A percentile compares a stretch with the other conserved stretches of the same genome.
Evolutionary conservation across 2,329 filamentous ascomycete species (phyloP).

Genomic region (Diaporthe ilicicola): DNA sequence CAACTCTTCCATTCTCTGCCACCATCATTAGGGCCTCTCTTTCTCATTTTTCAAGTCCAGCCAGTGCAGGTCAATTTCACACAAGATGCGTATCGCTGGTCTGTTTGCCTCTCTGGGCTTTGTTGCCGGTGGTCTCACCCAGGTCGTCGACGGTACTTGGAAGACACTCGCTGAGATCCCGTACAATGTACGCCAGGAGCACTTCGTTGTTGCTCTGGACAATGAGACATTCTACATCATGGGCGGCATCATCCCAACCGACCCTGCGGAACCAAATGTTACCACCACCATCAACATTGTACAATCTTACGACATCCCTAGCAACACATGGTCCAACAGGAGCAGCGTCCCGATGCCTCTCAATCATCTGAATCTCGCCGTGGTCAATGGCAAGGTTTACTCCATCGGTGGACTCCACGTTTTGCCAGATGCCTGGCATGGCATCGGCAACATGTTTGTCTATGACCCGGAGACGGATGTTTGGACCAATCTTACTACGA

Average conservation of each 20-base stretch:
- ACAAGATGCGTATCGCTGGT: background rate
- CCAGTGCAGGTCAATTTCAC: background rate
- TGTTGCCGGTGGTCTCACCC: background rate
- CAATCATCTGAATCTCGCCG: constrained; percentile 50
- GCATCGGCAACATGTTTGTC: constrained; percentile 40
- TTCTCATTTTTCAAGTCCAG: background rate
- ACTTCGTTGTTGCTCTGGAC: constrained; percentile 38
- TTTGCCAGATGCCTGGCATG: constrained; percentile 39
- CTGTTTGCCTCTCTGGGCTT: background rate
- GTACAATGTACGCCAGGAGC: constrained; percentile 40
- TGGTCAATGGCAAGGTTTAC: constrained; percentile 47
- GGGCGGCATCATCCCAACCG: constrained; percentile 39
- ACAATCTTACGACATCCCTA: constrained; percentile 42
- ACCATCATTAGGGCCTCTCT: background rate
- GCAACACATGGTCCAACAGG: constrained; percentile 41
- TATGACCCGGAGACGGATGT: constrained; percentile 41
- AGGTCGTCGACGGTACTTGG: constrained; percentile 36
- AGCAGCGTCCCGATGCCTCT: constrained; percentile 41
- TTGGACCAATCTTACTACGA: constrained; percentile 40
- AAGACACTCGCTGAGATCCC: constrained; percentile 38
- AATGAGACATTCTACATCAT: constrained; percentile 38
- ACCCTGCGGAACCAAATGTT: constrained; percentile 28
- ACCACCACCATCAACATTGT: constrained; percentile 38
- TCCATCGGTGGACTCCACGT: constrained; percentile 47
- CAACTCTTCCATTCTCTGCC: background rate